These are phyloP conservation scores for Cenchrus fungigraminus DNA, from an alignment of 176 grass and related monocot genomes.

Conservation along the genomic window DNA sequence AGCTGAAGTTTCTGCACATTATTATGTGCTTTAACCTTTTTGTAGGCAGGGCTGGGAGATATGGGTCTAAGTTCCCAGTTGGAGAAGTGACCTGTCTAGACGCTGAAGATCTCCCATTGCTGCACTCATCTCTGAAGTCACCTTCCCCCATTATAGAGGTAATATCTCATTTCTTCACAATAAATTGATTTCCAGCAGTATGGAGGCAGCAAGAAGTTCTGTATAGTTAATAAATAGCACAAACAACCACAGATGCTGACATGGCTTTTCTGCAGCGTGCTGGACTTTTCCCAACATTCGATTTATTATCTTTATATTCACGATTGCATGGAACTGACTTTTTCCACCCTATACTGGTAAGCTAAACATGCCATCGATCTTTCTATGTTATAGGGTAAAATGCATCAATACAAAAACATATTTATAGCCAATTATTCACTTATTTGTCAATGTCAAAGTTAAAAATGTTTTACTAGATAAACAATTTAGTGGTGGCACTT, in stretches of 20 bases:
- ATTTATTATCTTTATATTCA: slow-evolving; percentile 86
- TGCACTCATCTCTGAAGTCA: slow-evolving; percentile 80
- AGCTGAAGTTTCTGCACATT: neutral
- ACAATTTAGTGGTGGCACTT: slow-evolving; percentile 19
- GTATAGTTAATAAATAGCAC: slow-evolving; percentile 21
- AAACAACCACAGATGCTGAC: slow-evolving; percentile 19
- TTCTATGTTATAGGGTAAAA: slow-evolving; percentile 32
- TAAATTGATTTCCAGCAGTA: slow-evolving; percentile 29
- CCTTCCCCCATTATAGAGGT: slow-evolving; percentile 91
- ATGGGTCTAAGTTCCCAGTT: slow-evolving; percentile 95
- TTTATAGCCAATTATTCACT: slow-evolving; percentile 14
- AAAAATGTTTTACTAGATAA: slow-evolving; percentile 6
- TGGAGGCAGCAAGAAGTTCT: slow-evolving; percentile 35
- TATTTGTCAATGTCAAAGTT: slow-evolving; percentile 15
- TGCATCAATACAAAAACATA: slow-evolving; percentile 30
- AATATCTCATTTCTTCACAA: slow-evolving; percentile 2
- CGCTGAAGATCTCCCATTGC: slow-evolving; percentile 76
- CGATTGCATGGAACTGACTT: slow-evolving; percentile 62
- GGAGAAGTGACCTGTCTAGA: slow-evolving; percentile 86
- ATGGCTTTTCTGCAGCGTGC: slow-evolving; percentile 64
- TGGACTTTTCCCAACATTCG: slow-evolving; percentile 90
- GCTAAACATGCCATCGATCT: slow-evolving; percentile 4
- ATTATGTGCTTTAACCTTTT: slow-evolving; percentile 16
- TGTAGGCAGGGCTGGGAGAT: slow-evolving; percentile 95
- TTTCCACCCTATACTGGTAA: slow-evolving; percentile 83